phyloP scores from a whole-genome alignment of 495 filamentous ascomycete genomes.

The Xylaria castorea region DNA sequence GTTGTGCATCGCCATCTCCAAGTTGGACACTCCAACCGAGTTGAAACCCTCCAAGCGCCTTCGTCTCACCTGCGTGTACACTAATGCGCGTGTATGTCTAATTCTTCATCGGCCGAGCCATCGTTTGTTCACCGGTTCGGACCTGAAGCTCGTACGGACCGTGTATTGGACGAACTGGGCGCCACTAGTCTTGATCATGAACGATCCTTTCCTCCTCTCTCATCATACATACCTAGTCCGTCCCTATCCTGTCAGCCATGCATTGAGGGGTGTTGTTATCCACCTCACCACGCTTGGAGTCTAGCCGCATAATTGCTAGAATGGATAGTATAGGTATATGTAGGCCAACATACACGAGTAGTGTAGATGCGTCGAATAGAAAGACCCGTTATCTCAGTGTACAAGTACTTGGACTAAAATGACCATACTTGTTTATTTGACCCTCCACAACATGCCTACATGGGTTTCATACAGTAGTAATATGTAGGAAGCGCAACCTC shows the following conservation, averaged over 20 bases:
- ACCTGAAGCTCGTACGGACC: not conserved
- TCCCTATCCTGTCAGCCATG: conserved; percentile 2
- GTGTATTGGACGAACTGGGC: conserved; percentile 5
- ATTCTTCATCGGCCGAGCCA: conserved; percentile 15
- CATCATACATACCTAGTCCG: not conserved
- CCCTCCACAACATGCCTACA: conserved; percentile 1
- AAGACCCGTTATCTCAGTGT: not conserved
- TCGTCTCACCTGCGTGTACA: conserved; percentile 15
- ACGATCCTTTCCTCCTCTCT: conserved; percentile 11
- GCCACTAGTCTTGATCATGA: conserved; percentile 8
- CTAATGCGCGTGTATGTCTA: not conserved
- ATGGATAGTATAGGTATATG: not conserved
- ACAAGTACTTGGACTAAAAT: not conserved
- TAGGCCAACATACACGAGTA: not conserved
- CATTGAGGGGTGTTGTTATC: conserved; percentile 12
- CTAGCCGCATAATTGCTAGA: not conserved
- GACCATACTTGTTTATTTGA: not conserved
- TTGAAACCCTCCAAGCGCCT: not conserved
- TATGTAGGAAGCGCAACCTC: conserved; percentile 13
- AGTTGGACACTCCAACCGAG: conserved; percentile 1
- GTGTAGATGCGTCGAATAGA: not conserved
- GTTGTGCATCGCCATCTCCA: not conserved
- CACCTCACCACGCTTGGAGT: not conserved
- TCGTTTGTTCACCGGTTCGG: conserved; percentile 5
- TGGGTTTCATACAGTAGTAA: conserved; percentile 6